Conservation (phyloP, 164 flowering plant genomes). For the Vitis rupestris region DNA sequence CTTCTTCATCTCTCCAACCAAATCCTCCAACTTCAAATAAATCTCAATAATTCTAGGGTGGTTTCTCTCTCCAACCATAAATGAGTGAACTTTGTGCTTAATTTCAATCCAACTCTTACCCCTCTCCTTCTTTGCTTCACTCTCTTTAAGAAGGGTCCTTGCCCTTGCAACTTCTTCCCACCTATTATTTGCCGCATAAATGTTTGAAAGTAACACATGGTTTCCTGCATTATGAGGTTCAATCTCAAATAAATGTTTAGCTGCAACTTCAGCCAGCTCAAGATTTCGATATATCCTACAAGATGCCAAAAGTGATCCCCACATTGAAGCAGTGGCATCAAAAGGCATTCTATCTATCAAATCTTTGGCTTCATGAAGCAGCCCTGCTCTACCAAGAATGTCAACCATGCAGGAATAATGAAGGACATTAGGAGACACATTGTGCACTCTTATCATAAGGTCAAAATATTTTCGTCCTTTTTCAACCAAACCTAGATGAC, state of each 20-base stretch:
- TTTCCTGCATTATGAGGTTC: conserved; percentile 81
- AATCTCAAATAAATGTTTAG: conserved; percentile 55
- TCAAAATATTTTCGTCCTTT: conserved; percentile 53
- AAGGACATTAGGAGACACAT: conserved; percentile 44
- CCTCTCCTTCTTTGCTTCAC: conserved; percentile 60
- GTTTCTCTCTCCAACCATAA: conserved; percentile 63
- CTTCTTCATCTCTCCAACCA: conserved; percentile 56
- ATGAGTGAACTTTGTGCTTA: conserved; percentile 61
- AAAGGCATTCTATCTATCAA: conserved; percentile 63
- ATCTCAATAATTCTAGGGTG: conserved; percentile 62
- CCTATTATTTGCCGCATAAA: conserved; percentile 63
- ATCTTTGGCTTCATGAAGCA: conserved; percentile 50
- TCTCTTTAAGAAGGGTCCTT: conserved; percentile 63
- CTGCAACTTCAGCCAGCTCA: conserved; percentile 72
- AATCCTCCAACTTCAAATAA: conserved; percentile 49
- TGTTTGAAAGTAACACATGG: conserved; percentile 69
- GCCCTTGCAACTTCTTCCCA: conserved; percentile 67
- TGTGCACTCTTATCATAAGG: conserved; percentile 43
- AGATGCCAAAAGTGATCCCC: conserved; percentile 82
- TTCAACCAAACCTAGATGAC: conserved; percentile 68
- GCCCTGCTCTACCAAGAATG: conserved; percentile 72
- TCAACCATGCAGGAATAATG: conserved; percentile 92
- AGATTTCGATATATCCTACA: conserved; percentile 63
- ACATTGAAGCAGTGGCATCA: conserved; percentile 68
- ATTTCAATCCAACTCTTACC: conserved; percentile 88